phyloP scores from a whole-genome alignment of 2,329 filamentous ascomycete genomes.

The Trichoderma atrobrunneum region DNA sequence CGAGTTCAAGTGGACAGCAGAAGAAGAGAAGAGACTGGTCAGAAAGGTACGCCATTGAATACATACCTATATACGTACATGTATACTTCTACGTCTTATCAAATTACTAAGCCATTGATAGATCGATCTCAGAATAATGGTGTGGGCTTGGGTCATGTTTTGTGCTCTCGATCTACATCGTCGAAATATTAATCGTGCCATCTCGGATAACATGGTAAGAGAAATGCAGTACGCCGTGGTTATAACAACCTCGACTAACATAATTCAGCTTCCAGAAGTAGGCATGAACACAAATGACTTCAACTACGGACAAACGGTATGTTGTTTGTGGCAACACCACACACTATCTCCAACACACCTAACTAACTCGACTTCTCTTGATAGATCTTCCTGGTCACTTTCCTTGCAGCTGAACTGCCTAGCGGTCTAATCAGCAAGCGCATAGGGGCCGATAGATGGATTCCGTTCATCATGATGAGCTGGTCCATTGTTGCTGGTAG shows the following conservation, averaged over 20 bases:
- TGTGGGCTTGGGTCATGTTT: conserved; percentile 50
- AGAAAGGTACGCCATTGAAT: conserved; percentile 40
- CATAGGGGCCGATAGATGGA: conserved; percentile 48
- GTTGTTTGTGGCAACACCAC: background rate
- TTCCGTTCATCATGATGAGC: conserved; percentile 43
- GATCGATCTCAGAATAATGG: conserved; percentile 37
- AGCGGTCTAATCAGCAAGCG: conserved; percentile 52
- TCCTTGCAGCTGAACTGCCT: conserved; percentile 52
- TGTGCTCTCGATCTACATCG: conserved; percentile 47
- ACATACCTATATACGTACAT: conserved; percentile 35
- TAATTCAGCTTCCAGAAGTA: conserved; percentile 42
- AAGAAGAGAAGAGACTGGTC: conserved; percentile 55
- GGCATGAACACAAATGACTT: conserved; percentile 40
- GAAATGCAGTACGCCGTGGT: background rate
- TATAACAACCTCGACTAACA: background rate
- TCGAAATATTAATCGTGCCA: conserved; percentile 35
- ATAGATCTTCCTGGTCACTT: conserved; percentile 45
- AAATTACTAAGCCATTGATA: background rate
- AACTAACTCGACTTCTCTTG: conserved; percentile 22
- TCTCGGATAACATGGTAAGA: conserved; percentile 38
- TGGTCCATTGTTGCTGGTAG: conserved; percentile 37
- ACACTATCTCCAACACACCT: background rate
- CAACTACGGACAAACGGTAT: conserved; percentile 45
- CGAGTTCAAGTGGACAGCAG: conserved; percentile 51
- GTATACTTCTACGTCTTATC: background rate